Evolutionary conservation across 202 grass and related monocot species (phyloP).

Genomic region (Panicum virgatum): DNA sequence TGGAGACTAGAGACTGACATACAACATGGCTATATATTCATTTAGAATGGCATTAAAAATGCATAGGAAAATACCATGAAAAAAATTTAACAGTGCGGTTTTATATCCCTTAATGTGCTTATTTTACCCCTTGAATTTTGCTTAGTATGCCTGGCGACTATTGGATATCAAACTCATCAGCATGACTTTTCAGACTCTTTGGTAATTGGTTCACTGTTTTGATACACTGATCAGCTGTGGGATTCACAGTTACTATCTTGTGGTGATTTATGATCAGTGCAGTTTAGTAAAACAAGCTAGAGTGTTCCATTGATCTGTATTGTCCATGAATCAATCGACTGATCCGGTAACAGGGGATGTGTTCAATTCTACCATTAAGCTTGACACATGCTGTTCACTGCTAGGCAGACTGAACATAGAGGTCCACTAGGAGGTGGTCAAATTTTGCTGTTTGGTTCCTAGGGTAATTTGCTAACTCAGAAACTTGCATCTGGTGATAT

Average conservation of each 20-base stretch:
- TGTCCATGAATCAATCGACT: not conserved
- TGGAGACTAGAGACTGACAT: not conserved
- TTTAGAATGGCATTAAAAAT: not conserved
- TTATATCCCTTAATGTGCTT: not conserved
- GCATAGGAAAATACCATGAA: not conserved
- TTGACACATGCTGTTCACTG: not conserved
- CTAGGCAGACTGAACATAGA: not conserved
- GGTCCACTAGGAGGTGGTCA: not conserved
- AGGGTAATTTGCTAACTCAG: not conserved
- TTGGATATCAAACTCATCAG: not conserved
- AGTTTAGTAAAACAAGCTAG: not conserved
- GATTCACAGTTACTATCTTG: not conserved
- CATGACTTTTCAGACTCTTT: not conserved
- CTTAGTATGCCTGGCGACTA: not conserved
- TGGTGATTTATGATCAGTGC: not conserved
- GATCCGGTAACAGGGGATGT: not conserved
- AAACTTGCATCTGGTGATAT: not conserved
- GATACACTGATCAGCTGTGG: not conserved
- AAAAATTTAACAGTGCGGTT: not conserved
- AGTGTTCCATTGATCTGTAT: not conserved
- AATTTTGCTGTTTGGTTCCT: not conserved
- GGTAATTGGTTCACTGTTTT: not conserved
- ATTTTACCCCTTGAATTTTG: not conserved
- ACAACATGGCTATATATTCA: conserved; percentile 18
- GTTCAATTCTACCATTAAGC: not conserved